Evolutionary conservation across 371 early-diverging fungal species (phyloP).

Genomic region (Mortierella polycephala): DNA sequence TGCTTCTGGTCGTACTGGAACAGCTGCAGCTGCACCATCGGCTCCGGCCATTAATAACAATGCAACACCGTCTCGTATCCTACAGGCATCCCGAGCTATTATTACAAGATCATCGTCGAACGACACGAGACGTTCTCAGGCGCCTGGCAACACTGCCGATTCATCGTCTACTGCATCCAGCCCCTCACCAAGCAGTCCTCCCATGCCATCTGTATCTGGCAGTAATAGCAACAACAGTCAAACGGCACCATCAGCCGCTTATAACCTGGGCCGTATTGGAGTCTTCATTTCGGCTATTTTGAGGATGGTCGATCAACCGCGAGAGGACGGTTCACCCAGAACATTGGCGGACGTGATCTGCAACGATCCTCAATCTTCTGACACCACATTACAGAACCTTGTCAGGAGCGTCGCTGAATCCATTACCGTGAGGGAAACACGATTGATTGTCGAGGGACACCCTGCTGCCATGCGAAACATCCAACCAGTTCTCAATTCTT

Average conservation of each 20-base stretch:
- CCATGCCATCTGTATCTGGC: conserved; percentile 21
- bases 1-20: conserved; percentile 6
- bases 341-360: conserved; percentile 53
- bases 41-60: background rate
- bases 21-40: background rate
- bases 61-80: background rate
- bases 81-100: conserved; percentile 13
- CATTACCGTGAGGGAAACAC: conserved; percentile 48
- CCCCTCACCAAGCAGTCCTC: conserved; percentile 43
- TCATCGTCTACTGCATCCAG: conserved; percentile 24
- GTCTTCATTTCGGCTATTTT: conserved; percentile 51
- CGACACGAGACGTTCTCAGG: conserved; percentile 24
- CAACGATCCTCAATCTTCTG: conserved; percentile 36
- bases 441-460: conserved; percentile 44
- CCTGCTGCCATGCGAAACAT: conserved; percentile 50
- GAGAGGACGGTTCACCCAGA: conserved; percentile 52
- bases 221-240: conserved; percentile 14
- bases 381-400: conserved; percentile 38
- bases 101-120: conserved; percentile 20
- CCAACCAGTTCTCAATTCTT: conserved; percentile 37
- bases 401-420: conserved; percentile 44
- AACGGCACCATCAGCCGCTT: conserved; percentile 26
- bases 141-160: conserved; percentile 11
- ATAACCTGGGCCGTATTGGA: conserved; percentile 54
- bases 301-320: conserved; percentile 54